Evolutionary conservation across 345 rosid genomes (phyloP).

Genomic region (Rhodamnia argentea): DNA sequence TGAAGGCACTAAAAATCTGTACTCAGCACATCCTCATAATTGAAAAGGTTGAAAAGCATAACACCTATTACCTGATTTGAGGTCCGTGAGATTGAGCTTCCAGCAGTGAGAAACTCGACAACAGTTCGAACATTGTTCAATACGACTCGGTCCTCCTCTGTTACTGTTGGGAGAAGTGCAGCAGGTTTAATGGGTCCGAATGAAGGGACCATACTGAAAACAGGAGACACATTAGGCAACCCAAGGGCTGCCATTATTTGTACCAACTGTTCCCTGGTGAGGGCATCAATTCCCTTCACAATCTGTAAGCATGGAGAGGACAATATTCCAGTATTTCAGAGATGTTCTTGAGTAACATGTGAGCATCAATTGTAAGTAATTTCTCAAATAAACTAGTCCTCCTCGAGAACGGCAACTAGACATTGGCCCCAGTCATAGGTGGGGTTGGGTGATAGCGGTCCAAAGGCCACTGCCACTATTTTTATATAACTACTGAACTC

Average conservation of each 20-base stretch:
- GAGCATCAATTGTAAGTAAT: background rate
- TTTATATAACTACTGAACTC: background rate
- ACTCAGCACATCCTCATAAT: background rate
- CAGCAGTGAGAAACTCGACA: slow-evolving; percentile 63
- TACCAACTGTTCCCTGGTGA: slow-evolving; percentile 82
- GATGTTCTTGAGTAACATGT: background rate
- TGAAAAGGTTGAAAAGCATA: background rate
- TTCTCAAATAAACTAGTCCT: background rate
- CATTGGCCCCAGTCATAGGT: background rate
- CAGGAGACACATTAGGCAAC: slow-evolving; percentile 43
- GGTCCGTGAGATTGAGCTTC: slow-evolving; percentile 44
- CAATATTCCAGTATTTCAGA: background rate
- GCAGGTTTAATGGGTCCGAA: slow-evolving; percentile 67
- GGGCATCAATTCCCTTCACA: slow-evolving; percentile 92
- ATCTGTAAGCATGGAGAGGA: slow-evolving; percentile 31
- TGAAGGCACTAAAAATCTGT: background rate
- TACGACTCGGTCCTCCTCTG: slow-evolving; percentile 71
- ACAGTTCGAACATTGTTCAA: slow-evolving; percentile 73
- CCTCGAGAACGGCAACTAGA: background rate
- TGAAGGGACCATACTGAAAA: slow-evolving; percentile 80
- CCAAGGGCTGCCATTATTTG: slow-evolving; percentile 64
- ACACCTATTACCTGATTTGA: slow-evolving; percentile 44
- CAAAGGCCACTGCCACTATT: background rate
- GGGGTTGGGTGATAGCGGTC: background rate
- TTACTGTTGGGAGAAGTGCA: slow-evolving; percentile 67